Conservation (phyloP, 2,329 filamentous ascomycete genomes). For the Coniochaeta sp. region DNA sequence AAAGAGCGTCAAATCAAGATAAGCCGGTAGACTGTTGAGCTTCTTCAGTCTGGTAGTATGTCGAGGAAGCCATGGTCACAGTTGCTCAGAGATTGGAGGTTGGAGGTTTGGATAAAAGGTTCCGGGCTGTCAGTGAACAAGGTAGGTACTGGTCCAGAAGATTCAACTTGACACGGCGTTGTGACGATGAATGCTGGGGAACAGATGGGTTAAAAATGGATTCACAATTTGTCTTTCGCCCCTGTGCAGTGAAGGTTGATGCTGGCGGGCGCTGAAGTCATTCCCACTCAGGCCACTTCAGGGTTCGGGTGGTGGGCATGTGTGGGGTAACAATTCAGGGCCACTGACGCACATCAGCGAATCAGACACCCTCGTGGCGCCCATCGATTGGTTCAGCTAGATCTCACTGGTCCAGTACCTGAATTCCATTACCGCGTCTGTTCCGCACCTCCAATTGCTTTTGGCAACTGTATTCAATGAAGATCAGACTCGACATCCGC, state of each 20-base stretch:
- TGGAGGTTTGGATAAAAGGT: background rate
- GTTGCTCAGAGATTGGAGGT: background rate
- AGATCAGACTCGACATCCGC: no score
- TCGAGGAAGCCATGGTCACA: background rate
- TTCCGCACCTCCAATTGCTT: background rate
- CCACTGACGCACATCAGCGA: background rate
- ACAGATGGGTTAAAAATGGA: background rate
- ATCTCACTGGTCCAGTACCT: background rate
- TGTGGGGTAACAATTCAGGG: background rate
- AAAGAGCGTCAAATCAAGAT: background rate
- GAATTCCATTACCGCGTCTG: background rate
- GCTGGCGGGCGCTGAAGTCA: no score
- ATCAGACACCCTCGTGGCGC: background rate
- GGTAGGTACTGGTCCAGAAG: no score
- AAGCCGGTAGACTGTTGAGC: background rate
- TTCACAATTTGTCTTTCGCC: background rate
- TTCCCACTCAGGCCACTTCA: no score
- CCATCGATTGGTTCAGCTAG: slow-evolving; percentile 2
- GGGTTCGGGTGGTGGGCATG: no score
- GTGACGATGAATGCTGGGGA: background rate
- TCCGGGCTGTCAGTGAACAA: background rate
- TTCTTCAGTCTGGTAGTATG: background rate
- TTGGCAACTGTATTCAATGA: no score
- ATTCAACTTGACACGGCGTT: no score
- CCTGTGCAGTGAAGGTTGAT: no score